These are phyloP conservation scores for Ophiosphaerella narmari DNA, from an alignment of 2,329 filamentous ascomycete species.

Conservation along the genomic window DNA sequence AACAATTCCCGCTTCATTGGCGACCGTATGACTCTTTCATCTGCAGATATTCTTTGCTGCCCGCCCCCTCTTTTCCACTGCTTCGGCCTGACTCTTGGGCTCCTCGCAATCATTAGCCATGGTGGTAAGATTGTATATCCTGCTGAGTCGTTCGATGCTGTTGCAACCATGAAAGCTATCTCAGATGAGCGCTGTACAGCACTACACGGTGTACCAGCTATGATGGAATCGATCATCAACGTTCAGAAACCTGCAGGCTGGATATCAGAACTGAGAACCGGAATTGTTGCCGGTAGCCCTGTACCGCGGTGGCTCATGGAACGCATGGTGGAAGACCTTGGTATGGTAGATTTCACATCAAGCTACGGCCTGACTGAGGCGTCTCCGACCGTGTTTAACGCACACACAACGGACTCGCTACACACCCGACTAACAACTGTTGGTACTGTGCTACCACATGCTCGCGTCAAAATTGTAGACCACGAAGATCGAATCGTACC, in stretches of 20 bases:
- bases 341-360: slow-evolving; percentile 71
- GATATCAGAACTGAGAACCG: slow-evolving; percentile 63
- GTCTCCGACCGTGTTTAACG: slow-evolving; percentile 80
- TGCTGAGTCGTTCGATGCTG: slow-evolving; percentile 70
- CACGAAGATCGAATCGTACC: slow-evolving; percentile 68
- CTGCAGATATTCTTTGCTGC: slow-evolving; percentile 73
- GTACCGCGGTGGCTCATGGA: slow-evolving; percentile 78
- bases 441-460: slow-evolving; percentile 75
- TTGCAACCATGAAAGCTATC: slow-evolving; percentile 68
- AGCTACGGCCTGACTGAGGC: slow-evolving; percentile 72
- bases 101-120: slow-evolving; percentile 74
- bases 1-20: slow-evolving; percentile 56
- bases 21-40: slow-evolving; percentile 71
- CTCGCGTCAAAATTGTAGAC: slow-evolving; percentile 76
- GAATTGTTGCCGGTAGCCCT: slow-evolving; percentile 78
- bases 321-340: slow-evolving; percentile 69
- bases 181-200: slow-evolving; percentile 62
- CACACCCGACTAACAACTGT: slow-evolving; percentile 71
- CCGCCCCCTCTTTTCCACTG: slow-evolving; percentile 86
- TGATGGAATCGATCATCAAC: slow-evolving; percentile 72
- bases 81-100: slow-evolving; percentile 78
- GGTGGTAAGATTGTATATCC: slow-evolving; percentile 78
- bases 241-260: slow-evolving; percentile 55
- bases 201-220: slow-evolving; percentile 80
- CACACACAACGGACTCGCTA: slow-evolving; percentile 73